Evolutionary conservation across 768 basidiomycete species (phyloP), one percentile per base, ranked within the genome.

Genomic region (Sporobolomyces roseus): DNA sequence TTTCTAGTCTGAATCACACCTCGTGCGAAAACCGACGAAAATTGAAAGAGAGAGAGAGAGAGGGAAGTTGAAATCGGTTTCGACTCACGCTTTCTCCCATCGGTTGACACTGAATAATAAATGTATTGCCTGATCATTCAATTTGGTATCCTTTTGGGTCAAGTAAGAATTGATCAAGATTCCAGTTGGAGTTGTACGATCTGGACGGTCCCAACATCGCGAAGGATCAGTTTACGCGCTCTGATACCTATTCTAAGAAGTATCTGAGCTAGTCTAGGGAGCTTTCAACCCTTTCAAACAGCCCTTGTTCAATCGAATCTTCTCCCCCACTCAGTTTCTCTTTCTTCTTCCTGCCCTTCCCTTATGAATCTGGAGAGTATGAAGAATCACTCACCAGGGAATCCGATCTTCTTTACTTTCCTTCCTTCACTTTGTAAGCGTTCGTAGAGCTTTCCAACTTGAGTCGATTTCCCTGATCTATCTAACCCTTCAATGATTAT

Each of bases 401-500:
- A 97, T 78, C 94, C 80, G 60, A 84, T 81, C 19, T 85, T 86
- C 27, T 81, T 78, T 4, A 82, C 79, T 1, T 79, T 80, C 48
- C 75, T 71, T 4, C 68, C 68, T 0, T 27, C 0, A 35, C 38
- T 46, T 60, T 84, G 79, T 51, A 93, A 81, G 51, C 82, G 82
- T 0, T 82, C 77, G 46, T 84, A 81, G 35, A 96, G 84, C 23
- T 81, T 79, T 0, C 83, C 80, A 0, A 87, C 86, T 77, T 97
- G 94, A 0, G 93, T 99, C 36, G 88, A 89, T 78, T 98, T 98
- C 21, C 96, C 96, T 0, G 90, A 92, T 68, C 89, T 83, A 78
- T 98, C 94, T n/a, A 98, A 85, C 19, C 94, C 96, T 79, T 97
- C 93, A 58, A 97, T 83, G 43, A 92, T 93, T 76, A 97, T 88